Percentiles rank a stretch among this genome's conserved stretches.
Evolutionary conservation across 495 filamentous ascomycete species (phyloP).

Genomic region (Penicillium simplicissimum): DNA sequence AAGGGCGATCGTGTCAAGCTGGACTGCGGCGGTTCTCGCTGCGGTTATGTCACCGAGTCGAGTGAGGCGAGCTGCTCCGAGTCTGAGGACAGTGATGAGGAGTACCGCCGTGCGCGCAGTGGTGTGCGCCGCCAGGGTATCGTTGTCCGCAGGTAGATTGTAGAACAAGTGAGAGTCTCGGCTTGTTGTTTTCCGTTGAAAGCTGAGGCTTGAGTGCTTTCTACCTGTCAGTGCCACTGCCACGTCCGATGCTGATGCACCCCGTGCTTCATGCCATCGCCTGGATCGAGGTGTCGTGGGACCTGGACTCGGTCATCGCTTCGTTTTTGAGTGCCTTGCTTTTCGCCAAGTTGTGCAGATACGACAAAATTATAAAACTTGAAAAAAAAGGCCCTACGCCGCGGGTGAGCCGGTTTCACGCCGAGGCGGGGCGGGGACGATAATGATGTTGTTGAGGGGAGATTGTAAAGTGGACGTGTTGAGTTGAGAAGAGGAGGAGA

Average conservation of each 20-base stretch:
- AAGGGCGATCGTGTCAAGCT: constrained; percentile 89
- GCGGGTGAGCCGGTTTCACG: constrained; percentile 28
- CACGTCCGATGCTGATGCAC: neutral
- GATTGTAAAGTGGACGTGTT: neutral
- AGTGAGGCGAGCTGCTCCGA: constrained; percentile 53
- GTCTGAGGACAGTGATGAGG: constrained; percentile 62
- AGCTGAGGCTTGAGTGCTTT: neutral
- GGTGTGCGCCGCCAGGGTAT: constrained; percentile 73
- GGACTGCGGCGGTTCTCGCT: constrained; percentile 86
- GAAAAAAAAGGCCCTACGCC: constrained; percentile 31
- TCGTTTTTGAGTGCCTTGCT: constrained; percentile 24
- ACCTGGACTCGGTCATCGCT: constrained; percentile 15
- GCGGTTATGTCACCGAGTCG: constrained; percentile 69
- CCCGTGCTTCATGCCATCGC: constrained; percentile 5
- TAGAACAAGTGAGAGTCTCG: neutral
- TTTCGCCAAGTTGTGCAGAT: constrained; percentile 7
- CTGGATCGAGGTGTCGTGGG: constrained; percentile 19
- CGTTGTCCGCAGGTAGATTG: constrained; percentile 59
- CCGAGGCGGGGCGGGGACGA: constrained; percentile 26
- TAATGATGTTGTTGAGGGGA: constrained; percentile 11
- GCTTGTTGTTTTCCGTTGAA: neutral
- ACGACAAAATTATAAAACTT: constrained; percentile 5
- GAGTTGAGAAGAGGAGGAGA: constrained; percentile 12
- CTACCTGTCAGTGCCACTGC: neutral
- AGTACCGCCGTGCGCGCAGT: constrained; percentile 45